These are phyloP conservation scores for Fusarium ambrosium DNA, from an alignment of 2,329 filamentous ascomycete genomes.

Conservation along the genomic window DNA sequence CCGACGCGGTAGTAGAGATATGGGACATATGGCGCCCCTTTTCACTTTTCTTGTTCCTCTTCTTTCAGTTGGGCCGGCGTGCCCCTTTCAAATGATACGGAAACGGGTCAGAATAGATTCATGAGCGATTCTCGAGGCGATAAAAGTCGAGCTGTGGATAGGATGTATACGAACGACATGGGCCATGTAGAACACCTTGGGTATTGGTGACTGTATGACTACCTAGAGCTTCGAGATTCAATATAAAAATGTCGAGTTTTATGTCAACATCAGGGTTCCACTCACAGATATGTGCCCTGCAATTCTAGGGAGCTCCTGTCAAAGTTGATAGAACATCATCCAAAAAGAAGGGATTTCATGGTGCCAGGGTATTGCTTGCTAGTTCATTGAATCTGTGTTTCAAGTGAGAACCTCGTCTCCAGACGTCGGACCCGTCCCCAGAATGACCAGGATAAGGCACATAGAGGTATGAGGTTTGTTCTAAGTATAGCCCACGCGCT, in stretches of 20 bases:
- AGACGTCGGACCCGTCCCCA: background rate
- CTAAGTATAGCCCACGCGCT: slow-evolving; percentile 18
- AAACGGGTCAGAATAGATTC: slow-evolving; percentile 36
- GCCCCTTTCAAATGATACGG: slow-evolving; percentile 33
- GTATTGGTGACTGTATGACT: slow-evolving; percentile 21
- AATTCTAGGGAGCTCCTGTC: background rate
- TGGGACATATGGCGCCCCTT: slow-evolving; percentile 33
- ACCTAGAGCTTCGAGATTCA: slow-evolving; percentile 17
- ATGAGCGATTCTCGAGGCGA: slow-evolving; percentile 12
- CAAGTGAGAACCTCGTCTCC: slow-evolving; percentile 12
- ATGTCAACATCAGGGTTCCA: background rate
- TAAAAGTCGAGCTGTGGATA: slow-evolving; percentile 17
- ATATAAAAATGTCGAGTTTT: background rate
- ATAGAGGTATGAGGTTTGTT: slow-evolving; percentile 1
- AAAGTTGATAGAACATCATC: background rate
- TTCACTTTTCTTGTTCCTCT: slow-evolving; percentile 21
- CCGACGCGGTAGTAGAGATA: slow-evolving; percentile 18
- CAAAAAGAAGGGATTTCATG: slow-evolving; percentile 13
- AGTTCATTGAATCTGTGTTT: slow-evolving; percentile 24
- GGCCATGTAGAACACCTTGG: slow-evolving; percentile 31
- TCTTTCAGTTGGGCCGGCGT: slow-evolving; percentile 33
- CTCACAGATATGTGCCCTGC: background rate
- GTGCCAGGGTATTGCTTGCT: slow-evolving; percentile 8
- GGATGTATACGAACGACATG: slow-evolving; percentile 18
- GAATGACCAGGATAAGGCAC: slow-evolving; percentile 6